These are phyloP conservation scores for Huntiella moniliformis DNA, from an alignment of 2,329 filamentous ascomycete species.

Conservation along the genomic window DNA sequence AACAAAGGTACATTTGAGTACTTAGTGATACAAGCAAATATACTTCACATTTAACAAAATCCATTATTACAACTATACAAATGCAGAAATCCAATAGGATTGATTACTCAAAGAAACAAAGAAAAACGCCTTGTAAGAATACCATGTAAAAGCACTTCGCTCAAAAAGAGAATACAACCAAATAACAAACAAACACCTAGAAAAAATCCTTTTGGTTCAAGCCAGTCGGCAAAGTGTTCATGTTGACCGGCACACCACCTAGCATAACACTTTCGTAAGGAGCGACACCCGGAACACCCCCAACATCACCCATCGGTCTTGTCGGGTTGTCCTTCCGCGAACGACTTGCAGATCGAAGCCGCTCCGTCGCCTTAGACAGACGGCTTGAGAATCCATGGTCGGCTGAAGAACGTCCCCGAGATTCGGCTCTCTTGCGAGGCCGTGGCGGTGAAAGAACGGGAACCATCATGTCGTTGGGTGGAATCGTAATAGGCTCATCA, in stretches of 20 bases:
- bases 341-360: constrained; percentile 40
- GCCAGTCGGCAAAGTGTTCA: constrained; percentile 29
- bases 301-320: constrained; percentile 21
- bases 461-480: constrained; percentile 25
- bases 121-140: constrained; percentile 5
- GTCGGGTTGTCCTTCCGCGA: constrained; percentile 28
- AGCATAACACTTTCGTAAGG: constrained; percentile 25
- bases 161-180: neutral
- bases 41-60: too few relatives aligned
- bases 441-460: constrained; percentile 27
- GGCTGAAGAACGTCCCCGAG: constrained; percentile 36
- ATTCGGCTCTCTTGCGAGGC: constrained; percentile 29
- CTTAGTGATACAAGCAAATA: too few relatives aligned
- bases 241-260: neutral
- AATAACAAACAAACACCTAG: constrained; percentile 16
- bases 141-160: neutral
- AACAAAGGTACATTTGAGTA: too few relatives aligned
- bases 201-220: constrained; percentile 38
- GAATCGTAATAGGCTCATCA: constrained; percentile 16
- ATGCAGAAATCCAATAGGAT: neutral
- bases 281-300: constrained; percentile 14
- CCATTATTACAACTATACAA: neutral
- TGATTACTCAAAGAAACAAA: neutral
- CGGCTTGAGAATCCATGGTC: constrained; percentile 32
- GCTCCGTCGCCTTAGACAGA: constrained; percentile 38